Percentiles rank a stretch among this genome's conserved stretches.
Conservation (phyloP, 345 rosid species). For the Nasturtium officinale region DNA sequence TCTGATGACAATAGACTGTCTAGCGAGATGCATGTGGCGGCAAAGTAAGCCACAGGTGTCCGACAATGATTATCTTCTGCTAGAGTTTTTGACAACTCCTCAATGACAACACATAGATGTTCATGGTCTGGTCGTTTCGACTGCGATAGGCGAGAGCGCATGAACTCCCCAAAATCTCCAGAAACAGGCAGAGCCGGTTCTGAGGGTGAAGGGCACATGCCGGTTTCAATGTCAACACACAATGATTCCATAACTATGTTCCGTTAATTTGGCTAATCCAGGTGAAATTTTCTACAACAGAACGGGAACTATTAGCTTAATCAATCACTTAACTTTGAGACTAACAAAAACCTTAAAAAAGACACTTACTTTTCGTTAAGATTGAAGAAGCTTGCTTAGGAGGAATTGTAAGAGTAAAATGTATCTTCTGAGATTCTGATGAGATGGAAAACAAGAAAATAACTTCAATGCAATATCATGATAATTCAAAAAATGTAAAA, state of each 20-base stretch:
- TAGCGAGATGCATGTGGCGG: slow-evolving; percentile 62
- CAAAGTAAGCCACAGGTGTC: slow-evolving; percentile 73
- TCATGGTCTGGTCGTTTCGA: slow-evolving; percentile 63
- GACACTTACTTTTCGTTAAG: slow-evolving; percentile 5
- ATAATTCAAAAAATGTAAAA: background rate
- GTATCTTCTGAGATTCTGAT: slow-evolving; percentile 19
- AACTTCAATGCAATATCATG: slow-evolving; percentile 7
- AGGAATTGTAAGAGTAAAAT: background rate
- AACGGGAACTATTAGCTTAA: background rate
- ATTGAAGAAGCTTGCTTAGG: slow-evolving; percentile 10
- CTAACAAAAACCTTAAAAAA: background rate
- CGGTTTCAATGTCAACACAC: slow-evolving; percentile 20
- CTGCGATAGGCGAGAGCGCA: slow-evolving; percentile 55
- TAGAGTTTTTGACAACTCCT: slow-evolving; percentile 73
- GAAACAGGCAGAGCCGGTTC: slow-evolving; percentile 20
- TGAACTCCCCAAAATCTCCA: slow-evolving; percentile 59
- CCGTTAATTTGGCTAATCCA: slow-evolving; percentile 18
- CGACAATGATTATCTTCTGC: slow-evolving; percentile 64
- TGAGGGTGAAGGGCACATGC: slow-evolving; percentile 25
- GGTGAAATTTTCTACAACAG: background rate
- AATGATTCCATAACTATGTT: slow-evolving; percentile 35
- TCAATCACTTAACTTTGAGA: background rate
- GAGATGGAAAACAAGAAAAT: background rate
- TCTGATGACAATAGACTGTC: slow-evolving; percentile 53
- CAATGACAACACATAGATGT: slow-evolving; percentile 66